Evolutionary conservation across 2,329 filamentous ascomycete genomes (phyloP), one percentile per base, ranked within the genome.

Genomic region (Diplodia seriata): DNA sequence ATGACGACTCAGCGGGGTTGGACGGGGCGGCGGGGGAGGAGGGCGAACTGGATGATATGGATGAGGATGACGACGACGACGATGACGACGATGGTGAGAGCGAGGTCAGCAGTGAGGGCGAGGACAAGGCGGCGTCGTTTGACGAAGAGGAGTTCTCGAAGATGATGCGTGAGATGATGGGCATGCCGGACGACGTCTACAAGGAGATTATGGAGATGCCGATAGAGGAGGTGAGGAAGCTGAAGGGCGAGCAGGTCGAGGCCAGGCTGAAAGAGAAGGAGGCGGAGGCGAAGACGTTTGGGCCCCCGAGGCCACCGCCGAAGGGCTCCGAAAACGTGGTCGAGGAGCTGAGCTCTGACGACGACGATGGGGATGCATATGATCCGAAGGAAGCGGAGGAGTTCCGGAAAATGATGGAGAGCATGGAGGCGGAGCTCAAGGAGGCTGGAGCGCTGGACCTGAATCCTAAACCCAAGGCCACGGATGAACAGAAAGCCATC

Each of bases 131-230:
- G 55, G 87, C 91, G 6, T 90, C 89, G 68, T 94, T 96, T 72
- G 89, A 97, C 71, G 94, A 98, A 77, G 87, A 89, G 43, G 90
- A 94, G 66, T 97, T 97, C 72, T 85, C 90, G 9, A 87, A 83
- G 65, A 93, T 97, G 85, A 97, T 99, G 92, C 88, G 89, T 69
- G 91, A 96, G 75, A 94, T 96, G 89, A 94, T 95, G 90, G 92
- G 91, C 0, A 83, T 89, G 77, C 84, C 86, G 8, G 59, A 59
- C 1, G 67, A 65, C 4, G 67, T 68, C 50, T 65, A 62, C 59
- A 78, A 82, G 3, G 77, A 79, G 23, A 72, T 77, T 15, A 71
- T 76, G 47, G 73, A 78, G 66, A 73, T 68, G 68, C 50, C 56
- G 3, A 54, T 68, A 2, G 66, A 68, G 20, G 59, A 68, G 7